Evolutionary conservation across 2,329 filamentous ascomycete genomes (phyloP), one percentile per base, ranked within the genome.

Genomic region (Ambrosiella beaveri): DNA sequence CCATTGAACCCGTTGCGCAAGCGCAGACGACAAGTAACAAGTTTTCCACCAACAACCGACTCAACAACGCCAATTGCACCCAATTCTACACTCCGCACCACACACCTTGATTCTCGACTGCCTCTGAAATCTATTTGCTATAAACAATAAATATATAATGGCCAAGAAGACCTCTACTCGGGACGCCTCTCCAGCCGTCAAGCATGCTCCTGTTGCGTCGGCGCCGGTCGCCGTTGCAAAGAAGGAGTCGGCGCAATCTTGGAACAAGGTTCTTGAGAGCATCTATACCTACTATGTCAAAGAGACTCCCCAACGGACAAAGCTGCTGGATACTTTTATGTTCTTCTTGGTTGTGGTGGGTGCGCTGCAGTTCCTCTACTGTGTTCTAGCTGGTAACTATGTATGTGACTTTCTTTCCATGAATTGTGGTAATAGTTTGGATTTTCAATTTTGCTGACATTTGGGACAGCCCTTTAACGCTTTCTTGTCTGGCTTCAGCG

Each of bases 401-500:
- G 93, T 98, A 79, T 62, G 88, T 80, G 53, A 39, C 56, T 60
- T n/a, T 17, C 11, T 2, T 12, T 3, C 19, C 19, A 27, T 27
- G 27, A 27, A 27, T 27, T 27, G 27, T 27, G 19, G 19, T 27
- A 27, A 27, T 27, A 27, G 2, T 27, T 27, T 27, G 27, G 27
- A 27, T 27, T 4, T 54, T 35, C 38, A 13, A 27, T 36, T 38
- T 51, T 49, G 40, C 17, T 37, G 7, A 60, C 37, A 41, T 58
- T 61, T 7, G 15, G 17, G 15, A 41, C 67, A 97, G 91, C 93
- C 93, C 8, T 98, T 98, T 78, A 98, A 98, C 70, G 93, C 94
- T 63, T 98, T 98, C 75, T 81, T 98, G 38, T 88, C 90, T 38
- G 94, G 93, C 53, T 98, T 98, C 75, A 84, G 82, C 62, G 88